phyloP scores from a whole-genome alignment of 768 basidiomycete genomes.

The Strobilomyces dryophilus region DNA sequence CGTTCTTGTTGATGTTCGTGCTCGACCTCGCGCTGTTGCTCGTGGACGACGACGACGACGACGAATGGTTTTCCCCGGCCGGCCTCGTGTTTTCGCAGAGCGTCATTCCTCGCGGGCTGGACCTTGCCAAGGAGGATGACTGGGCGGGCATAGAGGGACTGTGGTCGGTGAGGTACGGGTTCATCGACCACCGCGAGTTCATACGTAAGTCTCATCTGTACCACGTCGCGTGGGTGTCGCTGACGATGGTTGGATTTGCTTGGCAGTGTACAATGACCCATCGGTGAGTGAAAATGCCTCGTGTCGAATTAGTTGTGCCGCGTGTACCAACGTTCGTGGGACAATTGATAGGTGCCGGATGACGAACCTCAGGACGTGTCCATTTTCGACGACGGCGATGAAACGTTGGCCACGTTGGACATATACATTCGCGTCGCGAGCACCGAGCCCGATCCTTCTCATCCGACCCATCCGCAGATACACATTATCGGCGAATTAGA shows the following conservation, averaged over 20 bases:
- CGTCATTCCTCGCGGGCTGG: constrained; percentile 36
- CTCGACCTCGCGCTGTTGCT: constrained; percentile 55
- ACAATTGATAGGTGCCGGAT: constrained; percentile 22
- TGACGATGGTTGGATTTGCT: not conserved
- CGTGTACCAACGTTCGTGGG: constrained; percentile 1
- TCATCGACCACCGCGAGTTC: constrained; percentile 64
- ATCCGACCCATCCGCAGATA: constrained; percentile 51
- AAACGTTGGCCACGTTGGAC: constrained; percentile 47
- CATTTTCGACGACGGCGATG: constrained; percentile 49
- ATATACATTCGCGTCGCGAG: constrained; percentile 43
- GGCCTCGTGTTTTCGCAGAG: constrained; percentile 54
- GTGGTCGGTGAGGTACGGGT: constrained; percentile 66
- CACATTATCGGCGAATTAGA: constrained; percentile 50
- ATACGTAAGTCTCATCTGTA: constrained; percentile 41
- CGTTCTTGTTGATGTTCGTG: constrained; percentile 51
- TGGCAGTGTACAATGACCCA: constrained; percentile 47
- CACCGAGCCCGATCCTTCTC: constrained; percentile 40
- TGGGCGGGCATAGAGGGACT: constrained; percentile 45
- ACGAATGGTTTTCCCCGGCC: constrained; percentile 34
- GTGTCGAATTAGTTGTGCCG: not conserved
- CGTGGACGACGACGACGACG: constrained; percentile 36
- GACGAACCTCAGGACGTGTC: constrained; percentile 36
- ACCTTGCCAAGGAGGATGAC: constrained; percentile 29
- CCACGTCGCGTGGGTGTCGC: not conserved
- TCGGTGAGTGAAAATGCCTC: constrained; percentile 17